Conservation (phyloP, 257 asterid species). For the Przewalskia tangutica region DNA sequence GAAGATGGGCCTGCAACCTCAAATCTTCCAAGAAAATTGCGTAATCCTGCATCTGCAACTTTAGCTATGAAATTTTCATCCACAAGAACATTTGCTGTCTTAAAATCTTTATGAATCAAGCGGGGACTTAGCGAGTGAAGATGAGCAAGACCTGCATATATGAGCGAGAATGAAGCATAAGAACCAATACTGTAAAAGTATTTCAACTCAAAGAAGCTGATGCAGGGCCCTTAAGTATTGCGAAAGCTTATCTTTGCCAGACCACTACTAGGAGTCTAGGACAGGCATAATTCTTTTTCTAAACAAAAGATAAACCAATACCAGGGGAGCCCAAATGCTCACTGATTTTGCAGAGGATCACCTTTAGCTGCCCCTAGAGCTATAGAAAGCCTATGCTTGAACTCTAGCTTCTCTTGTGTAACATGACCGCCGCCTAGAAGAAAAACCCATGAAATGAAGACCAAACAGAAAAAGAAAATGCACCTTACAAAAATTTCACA, state of each 20-base stretch:
- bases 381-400: slow-evolving; percentile 90
- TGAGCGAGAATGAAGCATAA: slow-evolving; percentile 9
- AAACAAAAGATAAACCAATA: slow-evolving; percentile 40
- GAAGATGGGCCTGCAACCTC: slow-evolving; percentile 77
- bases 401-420: slow-evolving; percentile 77
- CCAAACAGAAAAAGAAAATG: background rate
- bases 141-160: slow-evolving; percentile 59
- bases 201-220: background rate
- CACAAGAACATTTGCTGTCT: slow-evolving; percentile 84
- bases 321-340: slow-evolving; percentile 91
- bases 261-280: slow-evolving; percentile 17
- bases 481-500: background rate
- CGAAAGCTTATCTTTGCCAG: slow-evolving; percentile 16
- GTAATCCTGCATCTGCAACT: slow-evolving; percentile 89
- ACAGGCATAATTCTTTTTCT: slow-evolving; percentile 18
- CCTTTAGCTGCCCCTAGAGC: slow-evolving; percentile 99
- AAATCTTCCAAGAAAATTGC: slow-evolving; percentile 78
- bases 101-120: slow-evolving; percentile 82
- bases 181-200: background rate
- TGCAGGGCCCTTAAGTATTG: slow-evolving; percentile 3
- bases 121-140: slow-evolving; percentile 87
- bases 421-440: slow-evolving; percentile 76
- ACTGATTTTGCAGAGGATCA: slow-evolving; percentile 95
- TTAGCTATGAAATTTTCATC: slow-evolving; percentile 85
- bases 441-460: background rate